Conservation (phyloP, 495 filamentous ascomycete species). For the Friedmanniomyces simplex region DNA sequence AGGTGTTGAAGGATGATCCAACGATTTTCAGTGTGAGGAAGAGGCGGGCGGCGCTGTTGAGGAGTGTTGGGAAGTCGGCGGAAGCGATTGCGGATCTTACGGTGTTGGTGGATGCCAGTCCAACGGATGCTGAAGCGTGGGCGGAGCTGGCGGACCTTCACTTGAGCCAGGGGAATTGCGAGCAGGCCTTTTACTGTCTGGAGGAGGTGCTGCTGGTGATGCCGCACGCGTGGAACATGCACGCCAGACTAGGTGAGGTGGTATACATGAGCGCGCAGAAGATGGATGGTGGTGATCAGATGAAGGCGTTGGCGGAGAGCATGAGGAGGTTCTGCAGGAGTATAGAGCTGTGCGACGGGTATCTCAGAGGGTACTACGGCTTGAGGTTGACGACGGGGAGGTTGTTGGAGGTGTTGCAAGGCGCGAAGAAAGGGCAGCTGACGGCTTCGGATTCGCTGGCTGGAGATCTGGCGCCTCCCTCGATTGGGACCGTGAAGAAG, state of each 20-base stretch:
- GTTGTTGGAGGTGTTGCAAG: conserved; percentile 23
- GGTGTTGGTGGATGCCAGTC: conserved; percentile 66
- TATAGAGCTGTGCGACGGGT: conserved; percentile 86
- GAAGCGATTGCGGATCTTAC: conserved; percentile 68
- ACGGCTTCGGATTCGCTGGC: conserved; percentile 25
- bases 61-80: conserved; percentile 52
- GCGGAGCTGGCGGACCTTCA: conserved; percentile 84
- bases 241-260: conserved; percentile 78
- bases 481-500: conserved; percentile 46
- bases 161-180: conserved; percentile 59
- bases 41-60: conserved; percentile 69
- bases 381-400: conserved; percentile 46
- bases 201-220: conserved; percentile 81
- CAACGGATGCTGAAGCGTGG: conserved; percentile 91
- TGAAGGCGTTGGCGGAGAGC: conserved; percentile 53
- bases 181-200: conserved; percentile 76
- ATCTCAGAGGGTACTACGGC: conserved; percentile 86
- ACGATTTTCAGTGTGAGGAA: conserved; percentile 81
- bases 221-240: conserved; percentile 97
- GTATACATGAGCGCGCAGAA: conserved; percentile 53
- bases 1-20: conserved; percentile 58
- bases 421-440: conserved; percentile 16
- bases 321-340: conserved; percentile 77
- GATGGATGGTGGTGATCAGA: conserved; percentile 34
- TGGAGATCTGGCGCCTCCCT: conserved; percentile 28